phyloP scores from a whole-genome alignment of 768 basidiomycete species.

The Amyloporia xantha region DNA sequence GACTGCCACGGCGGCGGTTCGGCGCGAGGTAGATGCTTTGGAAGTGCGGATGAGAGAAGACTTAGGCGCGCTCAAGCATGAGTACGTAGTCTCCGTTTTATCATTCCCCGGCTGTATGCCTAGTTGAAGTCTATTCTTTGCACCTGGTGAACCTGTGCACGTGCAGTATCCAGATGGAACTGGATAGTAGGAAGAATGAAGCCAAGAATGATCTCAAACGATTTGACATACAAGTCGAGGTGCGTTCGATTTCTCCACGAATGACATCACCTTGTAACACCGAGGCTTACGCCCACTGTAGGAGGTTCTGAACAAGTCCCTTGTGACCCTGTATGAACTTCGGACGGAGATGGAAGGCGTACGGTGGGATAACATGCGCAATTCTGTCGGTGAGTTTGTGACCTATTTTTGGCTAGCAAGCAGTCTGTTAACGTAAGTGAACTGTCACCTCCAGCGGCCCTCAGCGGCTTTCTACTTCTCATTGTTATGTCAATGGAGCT shows the following conservation, averaged over 20 bases:
- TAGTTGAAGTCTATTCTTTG: neutral
- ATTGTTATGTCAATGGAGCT: conserved; percentile 70
- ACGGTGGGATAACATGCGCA: conserved; percentile 86
- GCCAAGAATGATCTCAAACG: conserved; percentile 76
- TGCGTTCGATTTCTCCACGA: conserved; percentile 24
- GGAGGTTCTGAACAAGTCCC: conserved; percentile 71
- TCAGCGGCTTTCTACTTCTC: conserved; percentile 59
- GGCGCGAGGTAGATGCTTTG: conserved; percentile 80
- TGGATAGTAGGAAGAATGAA: conserved; percentile 91
- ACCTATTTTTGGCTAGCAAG: neutral
- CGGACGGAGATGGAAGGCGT: conserved; percentile 79
- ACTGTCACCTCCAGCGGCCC: conserved; percentile 6
- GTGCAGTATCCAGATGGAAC: conserved; percentile 88
- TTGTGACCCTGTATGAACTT: conserved; percentile 70
- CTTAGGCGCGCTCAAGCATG: conserved; percentile 81
- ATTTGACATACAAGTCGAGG: conserved; percentile 82
- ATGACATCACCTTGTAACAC: neutral
- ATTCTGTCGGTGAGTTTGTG: conserved; percentile 58
- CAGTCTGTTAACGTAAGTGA: too few relatives aligned
- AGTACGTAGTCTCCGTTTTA: conserved; percentile 55
- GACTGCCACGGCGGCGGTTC: conserved; percentile 66
- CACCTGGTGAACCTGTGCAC: conserved; percentile 2
- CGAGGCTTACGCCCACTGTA: conserved; percentile 20
- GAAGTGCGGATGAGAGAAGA: conserved; percentile 94
- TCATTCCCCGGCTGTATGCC: too few relatives aligned